Base-by-base conservation (phyloP, 345 rosid species). In the Theobroma cacao region DNA sequence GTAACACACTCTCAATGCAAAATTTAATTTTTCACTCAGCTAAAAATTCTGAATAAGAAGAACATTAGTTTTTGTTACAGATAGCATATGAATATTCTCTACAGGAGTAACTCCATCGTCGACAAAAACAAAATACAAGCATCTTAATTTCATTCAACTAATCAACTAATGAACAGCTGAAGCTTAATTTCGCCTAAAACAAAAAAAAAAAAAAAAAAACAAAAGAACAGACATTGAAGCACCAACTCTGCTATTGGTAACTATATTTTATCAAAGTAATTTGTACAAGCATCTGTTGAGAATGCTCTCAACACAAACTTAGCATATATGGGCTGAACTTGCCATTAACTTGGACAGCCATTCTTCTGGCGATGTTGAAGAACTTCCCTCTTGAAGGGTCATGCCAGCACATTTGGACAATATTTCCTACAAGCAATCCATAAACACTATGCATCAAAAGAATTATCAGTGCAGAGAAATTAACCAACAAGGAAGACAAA, bases 351-450 rank as follows among this genome's bases (percentile, higher is more conserved):
- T 38, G 7, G 80, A 65, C 60, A 72, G 34, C 72, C 75, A 79
- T 28, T 77, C 83, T 41, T 48, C 81, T 0, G 76, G 15, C 33
- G 79, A 31, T 0, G 38, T 7, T 45, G 52, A 75, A 4, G 71
- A 74, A 30, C 76, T 80, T 72, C 79, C 81, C 59, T 68, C 85
- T 45, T 76, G 40, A 47, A 82, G 82, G 24, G 50, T 72, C 80
- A 79, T 71, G 71, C 72, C 66, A n/a, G 75, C 82, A 59, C 75
- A 82, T 72, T 79, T 79, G 18, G 78, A 76, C 72, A 79, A 26
- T 30, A 79, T 72, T 56, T 76, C 80, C 85, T 82, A 40, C 78
- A 79, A 79, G 61, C 17, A 31, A 59, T 36, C 30, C 24, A 28
- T n/a, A 30, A 20, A 9, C 22, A 26, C 34, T 52, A 14, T 31